phyloP scores from a whole-genome alignment of 495 filamentous ascomycete genomes.

The Neurospora sp. region DNA sequence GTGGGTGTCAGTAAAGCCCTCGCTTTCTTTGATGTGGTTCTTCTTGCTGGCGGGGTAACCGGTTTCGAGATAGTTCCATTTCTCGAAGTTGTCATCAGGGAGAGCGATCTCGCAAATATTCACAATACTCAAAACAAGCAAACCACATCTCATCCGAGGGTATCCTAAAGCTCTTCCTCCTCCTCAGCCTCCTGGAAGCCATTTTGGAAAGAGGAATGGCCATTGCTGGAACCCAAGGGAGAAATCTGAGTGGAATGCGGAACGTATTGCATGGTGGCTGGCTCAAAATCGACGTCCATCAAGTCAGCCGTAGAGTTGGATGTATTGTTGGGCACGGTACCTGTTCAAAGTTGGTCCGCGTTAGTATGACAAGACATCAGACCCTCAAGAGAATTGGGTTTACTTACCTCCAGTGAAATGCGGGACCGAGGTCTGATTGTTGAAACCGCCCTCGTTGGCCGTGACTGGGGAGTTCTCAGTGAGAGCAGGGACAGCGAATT shows the following conservation, averaged over 20 bases:
- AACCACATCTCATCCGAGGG: neutral
- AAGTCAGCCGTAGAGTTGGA: neutral
- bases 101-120: neutral
- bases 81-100: neutral
- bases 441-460: neutral
- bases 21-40: neutral
- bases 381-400: neutral
- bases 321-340: neutral
- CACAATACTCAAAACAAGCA: neutral
- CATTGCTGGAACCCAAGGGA: neutral
- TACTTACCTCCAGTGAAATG: neutral
- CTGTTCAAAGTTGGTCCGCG: neutral
- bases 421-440: neutral
- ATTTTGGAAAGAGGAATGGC: neutral
- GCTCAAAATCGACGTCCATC: neutral
- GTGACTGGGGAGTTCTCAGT: neutral
- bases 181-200: neutral
- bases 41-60: neutral
- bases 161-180: neutral
- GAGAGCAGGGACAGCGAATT: neutral
- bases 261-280: neutral
- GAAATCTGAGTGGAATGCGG: neutral
- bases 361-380: neutral
- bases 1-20: neutral
- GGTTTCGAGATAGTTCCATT: neutral